Conservation (phyloP, 1,284 basidiomycete species). For the Microbotryum scabiosae region DNA sequence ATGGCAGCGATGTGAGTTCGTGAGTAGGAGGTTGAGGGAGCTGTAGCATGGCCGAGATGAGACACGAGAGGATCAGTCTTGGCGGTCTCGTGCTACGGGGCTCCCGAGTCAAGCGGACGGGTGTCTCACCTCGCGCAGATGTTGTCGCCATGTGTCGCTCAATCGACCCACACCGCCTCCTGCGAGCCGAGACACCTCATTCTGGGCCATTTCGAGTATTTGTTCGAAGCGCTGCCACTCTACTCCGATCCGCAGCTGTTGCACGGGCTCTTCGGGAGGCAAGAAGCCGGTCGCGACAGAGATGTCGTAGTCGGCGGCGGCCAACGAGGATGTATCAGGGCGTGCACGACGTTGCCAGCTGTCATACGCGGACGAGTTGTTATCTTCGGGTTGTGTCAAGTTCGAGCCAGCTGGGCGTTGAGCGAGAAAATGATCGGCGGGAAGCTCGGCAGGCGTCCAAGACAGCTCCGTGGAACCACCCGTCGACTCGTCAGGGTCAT, state of each 20-base stretch:
- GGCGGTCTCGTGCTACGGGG: background rate
- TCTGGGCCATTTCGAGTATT: constrained; percentile 48
- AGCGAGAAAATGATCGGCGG: constrained; percentile 27
- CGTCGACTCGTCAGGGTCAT: background rate
- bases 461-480: too few relatives aligned
- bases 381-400: background rate
- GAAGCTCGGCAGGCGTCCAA: background rate
- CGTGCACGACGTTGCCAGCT: constrained; percentile 12
- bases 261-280: constrained; percentile 67
- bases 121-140: constrained; percentile 43
- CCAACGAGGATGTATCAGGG: constrained; percentile 71
- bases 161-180: constrained; percentile 47
- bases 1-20: constrained; percentile 37
- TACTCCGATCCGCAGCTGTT: constrained; percentile 62
- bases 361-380: background rate
- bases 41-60: constrained; percentile 6
- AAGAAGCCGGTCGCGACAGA: constrained; percentile 87
- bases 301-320: constrained; percentile 90
- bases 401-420: constrained; percentile 8
- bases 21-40: constrained; percentile 16
- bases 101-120: background rate
- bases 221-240: constrained; percentile 37
- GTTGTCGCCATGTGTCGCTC: constrained; percentile 47
- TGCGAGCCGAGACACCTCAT: constrained; percentile 17
- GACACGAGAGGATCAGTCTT: background rate